Conservation (phyloP, 805 yeast species). For the Cyberlindnera euphorbiae region DNA sequence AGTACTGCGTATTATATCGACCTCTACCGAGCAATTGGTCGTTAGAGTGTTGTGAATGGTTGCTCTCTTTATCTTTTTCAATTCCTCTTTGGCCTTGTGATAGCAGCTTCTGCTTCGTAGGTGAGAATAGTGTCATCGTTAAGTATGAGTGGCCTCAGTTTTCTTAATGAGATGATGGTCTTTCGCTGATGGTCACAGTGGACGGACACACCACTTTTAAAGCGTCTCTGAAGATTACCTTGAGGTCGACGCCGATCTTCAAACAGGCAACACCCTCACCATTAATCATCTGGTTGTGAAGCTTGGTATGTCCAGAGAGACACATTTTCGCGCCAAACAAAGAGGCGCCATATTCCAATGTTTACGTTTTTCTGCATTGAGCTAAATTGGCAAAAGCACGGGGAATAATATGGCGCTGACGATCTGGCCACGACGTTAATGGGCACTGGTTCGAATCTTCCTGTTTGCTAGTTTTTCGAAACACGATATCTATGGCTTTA, state of each 20-base stretch:
- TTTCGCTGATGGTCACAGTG: not conserved
- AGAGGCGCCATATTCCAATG: not conserved
- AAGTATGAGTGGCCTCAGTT: not conserved
- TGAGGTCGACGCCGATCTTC: no score
- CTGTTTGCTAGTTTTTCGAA: no score
- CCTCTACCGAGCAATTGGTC: constrained; percentile 16
- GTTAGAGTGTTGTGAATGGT: constrained; percentile 16
- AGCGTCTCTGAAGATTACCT: no score
- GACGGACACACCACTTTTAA: no score
- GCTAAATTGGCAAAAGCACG: not conserved
- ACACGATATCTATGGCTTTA: no score
- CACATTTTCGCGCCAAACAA: constrained; percentile 3
- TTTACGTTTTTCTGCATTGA: constrained; percentile 1
- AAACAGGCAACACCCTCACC: no score
- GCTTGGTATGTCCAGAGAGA: no score
- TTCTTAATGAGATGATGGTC: not conserved
- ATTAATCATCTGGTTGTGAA: no score
- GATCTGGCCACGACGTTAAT: no score
- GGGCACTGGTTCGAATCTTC: no score
- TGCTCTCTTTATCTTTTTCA: constrained; percentile 12
- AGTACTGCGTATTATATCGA: constrained; percentile 5
- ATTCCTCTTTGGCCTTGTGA: no score
- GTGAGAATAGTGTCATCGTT: constrained; percentile 2
- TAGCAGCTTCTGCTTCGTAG: constrained; percentile 18
- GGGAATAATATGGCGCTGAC: no score